These are phyloP conservation scores for Suhomyces yuchorum DNA, from an alignment of 1,139 yeast genomes.

Conservation along the genomic window DNA sequence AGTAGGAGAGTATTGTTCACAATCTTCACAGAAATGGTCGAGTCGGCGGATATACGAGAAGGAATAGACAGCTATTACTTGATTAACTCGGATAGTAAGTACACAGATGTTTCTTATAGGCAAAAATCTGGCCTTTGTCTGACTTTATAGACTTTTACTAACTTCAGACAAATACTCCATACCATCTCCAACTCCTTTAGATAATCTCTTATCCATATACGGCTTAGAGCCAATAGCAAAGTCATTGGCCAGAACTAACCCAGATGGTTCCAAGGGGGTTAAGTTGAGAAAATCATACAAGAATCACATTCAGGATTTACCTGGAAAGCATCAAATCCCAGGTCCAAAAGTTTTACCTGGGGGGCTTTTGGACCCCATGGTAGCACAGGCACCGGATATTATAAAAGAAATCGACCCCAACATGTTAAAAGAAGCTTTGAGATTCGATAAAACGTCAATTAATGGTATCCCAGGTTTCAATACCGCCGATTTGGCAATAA, in stretches of 20 bases:
- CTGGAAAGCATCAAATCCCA: constrained; percentile 76
- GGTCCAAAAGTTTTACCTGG: constrained; percentile 56
- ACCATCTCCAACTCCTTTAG: constrained; percentile 68
- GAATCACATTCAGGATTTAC: constrained; percentile 82
- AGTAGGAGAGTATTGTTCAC: neutral
- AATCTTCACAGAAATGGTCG: constrained; percentile 9
- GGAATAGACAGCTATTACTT: constrained; percentile 25
- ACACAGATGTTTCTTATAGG: neutral
- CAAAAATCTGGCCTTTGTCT: neutral
- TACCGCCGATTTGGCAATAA: constrained; percentile 65
- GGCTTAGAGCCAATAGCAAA: constrained; percentile 68
- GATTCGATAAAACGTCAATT: constrained; percentile 67
- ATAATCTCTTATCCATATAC: constrained; percentile 69
- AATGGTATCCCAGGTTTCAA: constrained; percentile 83
- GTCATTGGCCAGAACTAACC: constrained; percentile 84
- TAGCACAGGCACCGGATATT: constrained; percentile 41
- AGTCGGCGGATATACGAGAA: constrained; percentile 15
- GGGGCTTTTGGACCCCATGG: constrained; percentile 51
- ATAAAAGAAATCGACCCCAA: constrained; percentile 53
- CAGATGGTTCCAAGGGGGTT: constrained; percentile 87
- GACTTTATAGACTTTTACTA: constrained; percentile 15
- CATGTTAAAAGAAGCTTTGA: constrained; percentile 53
- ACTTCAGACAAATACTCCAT: constrained; percentile 37
- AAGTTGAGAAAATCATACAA: constrained; percentile 92
- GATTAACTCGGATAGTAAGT: constrained; percentile 28